A percentile compares a stretch with the other conserved stretches of the same genome.
Conservation (phyloP, 345 rosid species). For the Mallotus nudiflorus region DNA sequence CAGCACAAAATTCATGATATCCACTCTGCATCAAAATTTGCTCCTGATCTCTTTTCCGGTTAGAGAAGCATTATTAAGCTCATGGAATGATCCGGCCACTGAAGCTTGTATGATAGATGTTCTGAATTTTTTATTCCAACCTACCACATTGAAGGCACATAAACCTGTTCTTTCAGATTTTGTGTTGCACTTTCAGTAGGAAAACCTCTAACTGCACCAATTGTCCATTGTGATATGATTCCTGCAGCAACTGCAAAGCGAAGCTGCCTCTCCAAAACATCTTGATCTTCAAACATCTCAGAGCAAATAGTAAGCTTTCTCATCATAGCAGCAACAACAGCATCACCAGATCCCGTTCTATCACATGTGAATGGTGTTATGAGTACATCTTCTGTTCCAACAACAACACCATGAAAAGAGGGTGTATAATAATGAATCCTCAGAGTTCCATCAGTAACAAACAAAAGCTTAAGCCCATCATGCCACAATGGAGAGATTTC, state of each 20-base stretch:
- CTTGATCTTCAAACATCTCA: slow-evolving; percentile 78
- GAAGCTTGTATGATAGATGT: background rate
- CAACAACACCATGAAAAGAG: slow-evolving; percentile 67
- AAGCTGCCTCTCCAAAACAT: slow-evolving; percentile 77
- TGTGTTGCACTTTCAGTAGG: slow-evolving; percentile 91
- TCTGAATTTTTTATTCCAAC: slow-evolving; percentile 6
- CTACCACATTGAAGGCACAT: slow-evolving; percentile 96
- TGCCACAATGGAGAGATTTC: slow-evolving; percentile 88
- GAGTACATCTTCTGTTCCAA: slow-evolving; percentile 88
- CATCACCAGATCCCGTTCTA: slow-evolving; percentile 96
- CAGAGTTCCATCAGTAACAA: slow-evolving; percentile 89
- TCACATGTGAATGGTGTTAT: slow-evolving; percentile 89
- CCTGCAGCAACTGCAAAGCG: slow-evolving; percentile 87
- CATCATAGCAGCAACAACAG: slow-evolving; percentile 82
- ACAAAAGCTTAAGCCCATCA: slow-evolving; percentile 63
- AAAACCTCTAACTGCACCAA: slow-evolving; percentile 85
- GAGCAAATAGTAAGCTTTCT: slow-evolving; percentile 74
- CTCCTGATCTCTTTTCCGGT: background rate
- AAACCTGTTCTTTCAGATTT: slow-evolving; percentile 90
- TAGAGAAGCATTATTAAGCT: background rate
- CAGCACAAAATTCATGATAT: background rate
- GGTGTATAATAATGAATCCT: slow-evolving; percentile 80
- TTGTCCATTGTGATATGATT: slow-evolving; percentile 92
- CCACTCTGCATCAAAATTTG: background rate
- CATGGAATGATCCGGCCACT: background rate